phyloP scores from a whole-genome alignment of 225 moss, liverwort and hornwort species.

The Sphagnum tenellum region DNA sequence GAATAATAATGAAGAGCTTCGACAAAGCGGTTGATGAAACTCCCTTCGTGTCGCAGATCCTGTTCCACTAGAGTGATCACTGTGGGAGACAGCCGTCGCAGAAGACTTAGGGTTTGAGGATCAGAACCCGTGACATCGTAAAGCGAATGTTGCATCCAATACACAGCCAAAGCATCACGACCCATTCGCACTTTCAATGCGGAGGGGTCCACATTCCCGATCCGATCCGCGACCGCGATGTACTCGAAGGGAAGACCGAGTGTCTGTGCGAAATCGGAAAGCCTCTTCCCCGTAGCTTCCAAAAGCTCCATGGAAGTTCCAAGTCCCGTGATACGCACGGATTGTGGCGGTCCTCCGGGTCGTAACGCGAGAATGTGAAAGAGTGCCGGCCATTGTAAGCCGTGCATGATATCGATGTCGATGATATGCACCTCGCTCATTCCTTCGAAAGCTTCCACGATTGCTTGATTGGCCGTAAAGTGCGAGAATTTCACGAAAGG shows the following conservation, averaged over 20 bases:
- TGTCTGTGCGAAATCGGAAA: conserved; percentile 57
- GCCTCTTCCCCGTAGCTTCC: conserved; percentile 60
- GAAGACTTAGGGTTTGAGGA: conserved; percentile 30
- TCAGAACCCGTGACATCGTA: conserved; percentile 77
- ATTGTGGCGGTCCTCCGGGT: conserved; percentile 51
- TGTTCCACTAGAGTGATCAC: conserved; percentile 74
- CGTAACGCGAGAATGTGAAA: conserved; percentile 63
- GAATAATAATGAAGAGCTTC: conserved; percentile 84
- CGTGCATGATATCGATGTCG: conserved; percentile 84
- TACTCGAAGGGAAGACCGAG: conserved; percentile 61
- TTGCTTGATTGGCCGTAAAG: conserved; percentile 76
- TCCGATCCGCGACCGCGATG: conserved; percentile 45
- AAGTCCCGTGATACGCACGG: conserved; percentile 62
- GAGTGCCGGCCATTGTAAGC: conserved; percentile 76
- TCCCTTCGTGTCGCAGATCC: conserved; percentile 53
- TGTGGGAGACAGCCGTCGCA: conserved; percentile 47
- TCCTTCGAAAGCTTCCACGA: conserved; percentile 71
- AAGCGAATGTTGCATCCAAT: conserved; percentile 78
- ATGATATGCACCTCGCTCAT: conserved; percentile 64
- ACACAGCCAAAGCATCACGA: conserved; percentile 53
- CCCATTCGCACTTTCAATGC: conserved; percentile 28
- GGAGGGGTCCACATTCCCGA: conserved; percentile 47
- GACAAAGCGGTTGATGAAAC: conserved; percentile 67
- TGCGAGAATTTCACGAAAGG: conserved; percentile 80
- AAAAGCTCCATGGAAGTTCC: conserved; percentile 45